Percentiles rank a stretch among this genome's conserved stretches.
Evolutionary conservation across 2,329 filamentous ascomycete species (phyloP).

Genomic region (Xylaria digitata): DNA sequence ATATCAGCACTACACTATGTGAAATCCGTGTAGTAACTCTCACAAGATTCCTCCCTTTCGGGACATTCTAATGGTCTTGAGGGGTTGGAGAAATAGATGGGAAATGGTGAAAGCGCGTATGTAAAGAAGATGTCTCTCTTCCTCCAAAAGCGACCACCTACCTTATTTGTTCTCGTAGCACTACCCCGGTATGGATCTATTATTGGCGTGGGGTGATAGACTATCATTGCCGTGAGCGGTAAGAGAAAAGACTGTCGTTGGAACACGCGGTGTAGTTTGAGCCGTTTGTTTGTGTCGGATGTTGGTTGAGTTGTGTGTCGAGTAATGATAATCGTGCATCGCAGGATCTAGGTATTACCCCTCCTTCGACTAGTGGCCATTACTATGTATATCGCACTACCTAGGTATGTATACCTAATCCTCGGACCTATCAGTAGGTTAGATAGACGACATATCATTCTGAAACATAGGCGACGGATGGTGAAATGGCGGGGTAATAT

Average conservation of each 20-base stretch:
- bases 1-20: not conserved
- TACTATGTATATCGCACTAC: not conserved
- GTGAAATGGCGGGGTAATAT: conserved; percentile 35
- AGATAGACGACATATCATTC: conserved; percentile 12
- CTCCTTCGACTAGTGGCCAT: conserved; percentile 21
- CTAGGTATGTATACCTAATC: conserved; percentile 15
- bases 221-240: conserved; percentile 19
- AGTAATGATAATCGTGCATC: conserved; percentile 19
- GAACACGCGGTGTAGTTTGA: not conserved
- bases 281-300: conserved; percentile 6
- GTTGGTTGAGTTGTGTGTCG: conserved; percentile 10
- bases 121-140: not conserved
- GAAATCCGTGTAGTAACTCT: not conserved
- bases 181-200: not conserved
- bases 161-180: not conserved
- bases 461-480: conserved; percentile 33
- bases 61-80: not conserved
- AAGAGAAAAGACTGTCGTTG: not conserved
- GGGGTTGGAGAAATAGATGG: not conserved
- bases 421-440: conserved; percentile 5
- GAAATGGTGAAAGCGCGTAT: conserved; percentile 5
- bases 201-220: conserved; percentile 7
- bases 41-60: not conserved
- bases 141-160: not conserved
- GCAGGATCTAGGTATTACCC: conserved; percentile 17